Evolutionary conservation across 768 basidiomycete genomes (phyloP).

Genomic region (Collybia nuda): DNA sequence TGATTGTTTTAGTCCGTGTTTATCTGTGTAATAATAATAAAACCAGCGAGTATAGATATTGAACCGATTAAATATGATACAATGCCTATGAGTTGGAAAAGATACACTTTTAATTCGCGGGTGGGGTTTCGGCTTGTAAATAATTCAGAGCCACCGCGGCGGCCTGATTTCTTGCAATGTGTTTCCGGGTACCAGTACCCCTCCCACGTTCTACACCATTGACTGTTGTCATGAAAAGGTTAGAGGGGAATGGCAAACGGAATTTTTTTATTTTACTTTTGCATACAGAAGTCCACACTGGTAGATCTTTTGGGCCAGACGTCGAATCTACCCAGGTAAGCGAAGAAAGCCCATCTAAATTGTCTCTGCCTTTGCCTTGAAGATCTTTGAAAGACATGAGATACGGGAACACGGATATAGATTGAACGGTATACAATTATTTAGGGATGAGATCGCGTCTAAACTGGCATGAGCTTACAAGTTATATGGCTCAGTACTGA

Average conservation of each 20-base stretch:
- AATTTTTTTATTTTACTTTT: slow-evolving; percentile 43
- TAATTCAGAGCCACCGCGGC: slow-evolving; percentile 44
- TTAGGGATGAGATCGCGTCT: slow-evolving; percentile 34
- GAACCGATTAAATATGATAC: slow-evolving; percentile 5
- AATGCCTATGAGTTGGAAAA: not conserved
- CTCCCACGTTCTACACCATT: slow-evolving; percentile 46
- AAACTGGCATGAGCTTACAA: too few species aligned
- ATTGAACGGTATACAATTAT: slow-evolving; percentile 28
- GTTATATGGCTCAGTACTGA: too few species aligned
- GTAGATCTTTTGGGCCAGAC: slow-evolving; percentile 42
- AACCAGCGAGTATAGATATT: not conserved
- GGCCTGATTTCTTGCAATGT: slow-evolving; percentile 45
- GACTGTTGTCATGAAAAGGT: slow-evolving; percentile 36
- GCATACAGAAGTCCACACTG: slow-evolving; percentile 57
- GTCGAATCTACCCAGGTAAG: slow-evolving; percentile 56
- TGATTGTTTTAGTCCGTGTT: not conserved
- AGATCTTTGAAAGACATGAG: slow-evolving; percentile 42
- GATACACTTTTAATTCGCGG: too few species aligned
- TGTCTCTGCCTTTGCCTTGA: slow-evolving; percentile 42
- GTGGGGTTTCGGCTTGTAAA: slow-evolving; percentile 25
- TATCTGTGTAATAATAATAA: slow-evolving; percentile 2
- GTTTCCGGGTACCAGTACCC: slow-evolving; percentile 52
- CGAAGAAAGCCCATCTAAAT: too few species aligned
- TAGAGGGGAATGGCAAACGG: slow-evolving; percentile 9
- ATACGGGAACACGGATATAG: not conserved